These are phyloP conservation scores for Bretschneidera sinensis DNA, from an alignment of 345 rosid species.

Conservation along the genomic window DNA sequence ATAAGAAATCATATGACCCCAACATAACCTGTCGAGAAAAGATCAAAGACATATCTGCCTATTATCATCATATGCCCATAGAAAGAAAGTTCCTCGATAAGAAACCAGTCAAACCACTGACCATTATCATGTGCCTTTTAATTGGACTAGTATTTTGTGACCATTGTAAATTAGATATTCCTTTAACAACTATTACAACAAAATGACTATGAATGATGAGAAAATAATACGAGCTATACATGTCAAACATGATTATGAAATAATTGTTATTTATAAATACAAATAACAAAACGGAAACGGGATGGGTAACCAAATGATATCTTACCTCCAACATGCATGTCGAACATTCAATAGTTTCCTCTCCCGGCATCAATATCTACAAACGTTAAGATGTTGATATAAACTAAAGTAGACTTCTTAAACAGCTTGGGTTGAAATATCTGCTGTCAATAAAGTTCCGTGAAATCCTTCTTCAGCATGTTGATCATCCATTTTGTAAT, in stretches of 20 bases:
- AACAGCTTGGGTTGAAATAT: slow-evolving; percentile 61
- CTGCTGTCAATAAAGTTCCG: slow-evolving; percentile 78
- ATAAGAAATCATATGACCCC: too few species aligned
- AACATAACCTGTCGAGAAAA: neutral
- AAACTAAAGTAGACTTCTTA: slow-evolving; percentile 17
- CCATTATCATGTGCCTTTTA: neutral
- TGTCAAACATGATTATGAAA: too few species aligned
- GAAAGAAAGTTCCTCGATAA: neutral
- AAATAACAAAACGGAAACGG: neutral
- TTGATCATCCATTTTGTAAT: slow-evolving; percentile 48
- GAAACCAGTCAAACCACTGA: neutral
- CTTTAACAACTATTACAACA: neutral
- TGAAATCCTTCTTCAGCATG: slow-evolving; percentile 81
- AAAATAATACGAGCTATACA: neutral
- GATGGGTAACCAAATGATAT: neutral
- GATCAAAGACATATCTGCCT: neutral
- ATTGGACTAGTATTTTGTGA: neutral
- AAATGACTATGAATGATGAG: neutral
- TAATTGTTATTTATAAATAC: neutral
- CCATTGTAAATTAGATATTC: too few species aligned
- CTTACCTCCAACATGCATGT: slow-evolving; percentile 20
- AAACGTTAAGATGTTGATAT: slow-evolving; percentile 4
- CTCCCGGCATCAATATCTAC: slow-evolving; percentile 21
- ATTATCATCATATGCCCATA: neutral
- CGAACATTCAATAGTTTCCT: slow-evolving; percentile 3